phyloP scores from a whole-genome alignment of 306 rosid species.

The Elaeagnus macrophylla region DNA sequence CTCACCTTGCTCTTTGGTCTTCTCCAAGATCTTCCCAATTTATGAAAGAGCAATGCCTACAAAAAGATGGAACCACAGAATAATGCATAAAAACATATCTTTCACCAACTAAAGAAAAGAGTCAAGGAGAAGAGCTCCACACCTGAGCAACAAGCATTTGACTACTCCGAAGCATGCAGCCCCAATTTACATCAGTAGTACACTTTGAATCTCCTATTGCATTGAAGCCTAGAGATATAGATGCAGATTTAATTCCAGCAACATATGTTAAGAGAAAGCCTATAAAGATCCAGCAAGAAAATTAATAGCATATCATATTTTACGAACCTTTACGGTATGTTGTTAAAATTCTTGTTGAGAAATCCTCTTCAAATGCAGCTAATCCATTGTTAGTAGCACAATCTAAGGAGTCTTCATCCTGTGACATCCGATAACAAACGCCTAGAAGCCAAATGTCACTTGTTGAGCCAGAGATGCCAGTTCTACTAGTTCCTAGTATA shows the following conservation, averaged over 20 bases:
- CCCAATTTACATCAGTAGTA: conserved; percentile 91
- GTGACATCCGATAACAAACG: conserved; percentile 53
- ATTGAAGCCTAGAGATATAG: conserved; percentile 50
- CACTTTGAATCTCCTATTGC: conserved; percentile 72
- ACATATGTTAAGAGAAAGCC: conserved; percentile 3
- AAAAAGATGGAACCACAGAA: conserved; percentile 9
- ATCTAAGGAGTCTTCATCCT: conserved; percentile 42
- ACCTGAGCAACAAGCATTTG: conserved; percentile 99
- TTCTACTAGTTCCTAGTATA: conserved; percentile 58
- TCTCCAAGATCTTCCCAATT: conserved; percentile 85
- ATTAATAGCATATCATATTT: not conserved
- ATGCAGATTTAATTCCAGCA: conserved; percentile 12
- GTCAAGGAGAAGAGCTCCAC: conserved; percentile 8
- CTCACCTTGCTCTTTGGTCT: conserved; percentile 55
- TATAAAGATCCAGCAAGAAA: not conserved
- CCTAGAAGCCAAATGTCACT: conserved; percentile 97
- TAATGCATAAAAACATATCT: not conserved
- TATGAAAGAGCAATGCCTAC: conserved; percentile 82
- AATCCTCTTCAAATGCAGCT: conserved; percentile 61
- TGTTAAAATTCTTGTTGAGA: conserved; percentile 66
- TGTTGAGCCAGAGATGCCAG: conserved; percentile 53
- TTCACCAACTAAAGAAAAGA: not conserved
- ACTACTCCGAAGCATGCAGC: conserved; percentile 96
- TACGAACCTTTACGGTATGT: conserved; percentile 89
- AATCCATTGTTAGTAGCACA: conserved; percentile 35